Evolutionary conservation across 169 alveolate species (phyloP), one percentile per base, ranked within the genome.

Genomic region (Plasmodium inui): DNA sequence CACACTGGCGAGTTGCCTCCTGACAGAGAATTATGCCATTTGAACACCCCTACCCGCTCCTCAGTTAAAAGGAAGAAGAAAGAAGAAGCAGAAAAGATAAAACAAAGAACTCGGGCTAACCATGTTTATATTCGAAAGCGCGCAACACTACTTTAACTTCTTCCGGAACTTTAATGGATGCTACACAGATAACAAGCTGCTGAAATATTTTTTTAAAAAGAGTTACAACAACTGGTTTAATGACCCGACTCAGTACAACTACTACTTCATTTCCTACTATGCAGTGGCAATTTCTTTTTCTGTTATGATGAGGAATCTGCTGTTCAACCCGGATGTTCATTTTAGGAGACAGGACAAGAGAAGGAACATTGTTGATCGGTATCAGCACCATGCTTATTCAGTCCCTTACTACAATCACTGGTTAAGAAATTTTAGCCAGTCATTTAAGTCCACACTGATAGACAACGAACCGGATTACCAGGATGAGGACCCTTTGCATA

Each of bases 391-490:
- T 82, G 96, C 97, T 2, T 96, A 96, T 80, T 94, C 98, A 46
- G 92, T 96, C 8, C 98, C 98, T 3, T 96, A 93, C 88, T 96
- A 84, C 93, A 96, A 96, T 53, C 95, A 91, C 55, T 76, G 86
- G 92, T 53, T 53, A 50, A 95, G 98, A 83, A 94, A 96, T 71
- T 96, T 92, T 78, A 92, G 97, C 50, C 96, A 91, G 89, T 83
- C 92, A 3, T 96, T 96, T 78, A 96, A 96, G 41, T 95, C 85
- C 55, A 57, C 97, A 3, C 71, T 96, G 55, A 96, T 96, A 73
- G 98, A 96, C 55, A 96, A 96, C 80, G 98, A 96, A 92, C 97
- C 96, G 50, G 98, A 96, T 88, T 96, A 95, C 79, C 90, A 94
- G 44, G 93, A 84, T 39, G 96, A 82, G 41, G 94, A 74, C 50